These are phyloP conservation scores for Sporothrix mexicana DNA, from an alignment of 2,329 filamentous ascomycete genomes.

Conservation along the genomic window DNA sequence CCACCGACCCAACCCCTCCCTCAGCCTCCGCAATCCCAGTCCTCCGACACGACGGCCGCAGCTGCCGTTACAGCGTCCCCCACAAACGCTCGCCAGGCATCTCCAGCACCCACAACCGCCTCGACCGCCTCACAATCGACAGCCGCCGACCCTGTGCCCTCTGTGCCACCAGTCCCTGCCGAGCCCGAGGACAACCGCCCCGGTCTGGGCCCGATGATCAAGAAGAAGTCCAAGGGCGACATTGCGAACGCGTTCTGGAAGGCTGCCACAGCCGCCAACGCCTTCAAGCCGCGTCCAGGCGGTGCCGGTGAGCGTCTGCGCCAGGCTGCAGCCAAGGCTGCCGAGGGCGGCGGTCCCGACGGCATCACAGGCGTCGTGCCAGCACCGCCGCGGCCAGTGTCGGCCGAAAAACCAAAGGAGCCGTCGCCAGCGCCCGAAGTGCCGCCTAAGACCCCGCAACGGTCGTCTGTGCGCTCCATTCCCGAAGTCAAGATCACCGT, in stretches of 20 bases:
- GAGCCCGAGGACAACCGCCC: slow-evolving; percentile 59
- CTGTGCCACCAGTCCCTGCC: slow-evolving; percentile 36
- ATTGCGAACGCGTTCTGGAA: slow-evolving; percentile 79
- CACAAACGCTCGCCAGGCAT: not conserved
- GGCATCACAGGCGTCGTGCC: slow-evolving; percentile 89
- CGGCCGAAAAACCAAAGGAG: slow-evolving; percentile 47
- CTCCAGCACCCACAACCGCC: slow-evolving; percentile 29
- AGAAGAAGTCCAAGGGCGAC: slow-evolving; percentile 72
- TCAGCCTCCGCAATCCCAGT: slow-evolving; percentile 25
- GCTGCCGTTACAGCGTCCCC: not conserved
- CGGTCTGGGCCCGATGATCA: slow-evolving; percentile 89
- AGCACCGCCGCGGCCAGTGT: slow-evolving; percentile 65
- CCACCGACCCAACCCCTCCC: slow-evolving; percentile 29
- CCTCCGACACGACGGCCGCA: not conserved
- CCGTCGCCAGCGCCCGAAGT: slow-evolving; percentile 39
- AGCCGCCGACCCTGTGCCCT: slow-evolving; percentile 30
- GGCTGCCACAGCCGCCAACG: slow-evolving; percentile 72
- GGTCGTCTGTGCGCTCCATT: slow-evolving; percentile 54
- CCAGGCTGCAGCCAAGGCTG: slow-evolving; percentile 60
- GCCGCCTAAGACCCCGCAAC: slow-evolving; percentile 44
- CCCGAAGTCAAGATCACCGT: slow-evolving; percentile 66
- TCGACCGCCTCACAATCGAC: slow-evolving; percentile 22
- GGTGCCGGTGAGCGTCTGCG: slow-evolving; percentile 82
- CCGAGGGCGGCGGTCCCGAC: slow-evolving; percentile 77
- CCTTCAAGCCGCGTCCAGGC: slow-evolving; percentile 86